Base-by-base conservation (phyloP, 306 rosid species). In the Citrullus colocynthis region DNA sequence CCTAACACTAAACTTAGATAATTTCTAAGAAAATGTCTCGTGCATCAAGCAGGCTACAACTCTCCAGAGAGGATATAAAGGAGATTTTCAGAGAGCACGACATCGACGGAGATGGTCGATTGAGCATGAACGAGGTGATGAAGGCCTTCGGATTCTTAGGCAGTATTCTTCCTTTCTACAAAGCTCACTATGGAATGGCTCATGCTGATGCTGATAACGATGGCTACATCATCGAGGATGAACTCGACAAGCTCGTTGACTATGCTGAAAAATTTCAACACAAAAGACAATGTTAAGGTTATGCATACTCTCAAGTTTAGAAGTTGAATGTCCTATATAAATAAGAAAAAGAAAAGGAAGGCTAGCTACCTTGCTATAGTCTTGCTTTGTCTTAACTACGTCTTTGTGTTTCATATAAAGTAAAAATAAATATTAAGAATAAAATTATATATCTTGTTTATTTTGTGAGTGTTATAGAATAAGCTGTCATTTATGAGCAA, bases 81-180 rank as follows among this genome's bases (percentile, higher is more conserved):
- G 66, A 76, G 37, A 56, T 76, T 17, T 76, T 76, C 20, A 14
- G 32, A 39, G 79, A 76, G 61, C 77, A 73, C 5, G 77, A 73
- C 61, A 2, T 73, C 16, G 77, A 73, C 6, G 77, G 77, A 4
- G 77, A 73, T 73, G 77, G 77, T 15, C 30, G 5, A 9, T 42
- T 73, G 16, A 28, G 45, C 61, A 30, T 15, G 5, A 0, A 0
- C 7, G 77, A 73, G 61, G 0, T 73, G 17, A 17, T 15, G 4
- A 18, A 51, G 2, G 77, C 60, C 45, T 28, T 73, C 6, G 6
- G 28, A 1, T 73, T 30, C 60, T 7, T 73, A 0, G 77, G 77
- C 9, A 58, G 8, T 51, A 5, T 58, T 39, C 0, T 73, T 7
- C 45, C 51, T 76, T 76, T 45, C 78, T 10, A 73, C 61, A 73